Evolutionary conservation across 805 yeast species (phyloP).

Genomic region (Metschnikowia gelsemii): DNA sequence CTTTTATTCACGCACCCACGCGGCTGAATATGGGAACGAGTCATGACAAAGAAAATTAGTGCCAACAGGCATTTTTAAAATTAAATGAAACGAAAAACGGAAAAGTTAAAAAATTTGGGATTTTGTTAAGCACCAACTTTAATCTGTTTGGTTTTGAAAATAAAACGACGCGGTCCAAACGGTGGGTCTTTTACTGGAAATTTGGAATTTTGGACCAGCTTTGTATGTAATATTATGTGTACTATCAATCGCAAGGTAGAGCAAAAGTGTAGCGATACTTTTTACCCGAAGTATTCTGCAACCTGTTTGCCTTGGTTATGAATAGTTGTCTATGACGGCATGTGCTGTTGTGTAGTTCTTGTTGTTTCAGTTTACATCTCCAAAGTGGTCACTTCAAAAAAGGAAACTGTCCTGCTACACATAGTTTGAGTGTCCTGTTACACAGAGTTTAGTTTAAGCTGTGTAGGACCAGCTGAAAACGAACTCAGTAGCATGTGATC

Average conservation of each 20-base stretch:
- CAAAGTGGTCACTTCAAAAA: too few relatives aligned
- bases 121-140: neutral
- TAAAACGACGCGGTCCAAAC: neutral
- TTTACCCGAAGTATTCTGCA: neutral
- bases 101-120: neutral
- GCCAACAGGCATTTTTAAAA: too few relatives aligned
- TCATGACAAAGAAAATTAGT: neutral
- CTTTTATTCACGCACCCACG: neutral
- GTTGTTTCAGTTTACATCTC: too few relatives aligned
- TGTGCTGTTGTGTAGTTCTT: too few relatives aligned
- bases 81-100: constrained; percentile 1
- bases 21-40: too few relatives aligned
- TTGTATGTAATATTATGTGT: constrained; percentile 9
- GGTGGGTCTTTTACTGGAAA: constrained; percentile 1
- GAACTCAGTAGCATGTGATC: too few relatives aligned
- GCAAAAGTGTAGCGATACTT: neutral
- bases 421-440: neutral
- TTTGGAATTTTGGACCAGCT: neutral
- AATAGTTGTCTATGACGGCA: neutral
- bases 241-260: constrained; percentile 3
- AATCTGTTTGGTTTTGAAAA: constrained; percentile 1
- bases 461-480: too few relatives aligned
- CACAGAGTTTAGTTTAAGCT: neutral
- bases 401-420: too few relatives aligned
- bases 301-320: neutral